Evolutionary conservation across 1,139 yeast species (phyloP).

Genomic region (Diutina mesorugosa): DNA sequence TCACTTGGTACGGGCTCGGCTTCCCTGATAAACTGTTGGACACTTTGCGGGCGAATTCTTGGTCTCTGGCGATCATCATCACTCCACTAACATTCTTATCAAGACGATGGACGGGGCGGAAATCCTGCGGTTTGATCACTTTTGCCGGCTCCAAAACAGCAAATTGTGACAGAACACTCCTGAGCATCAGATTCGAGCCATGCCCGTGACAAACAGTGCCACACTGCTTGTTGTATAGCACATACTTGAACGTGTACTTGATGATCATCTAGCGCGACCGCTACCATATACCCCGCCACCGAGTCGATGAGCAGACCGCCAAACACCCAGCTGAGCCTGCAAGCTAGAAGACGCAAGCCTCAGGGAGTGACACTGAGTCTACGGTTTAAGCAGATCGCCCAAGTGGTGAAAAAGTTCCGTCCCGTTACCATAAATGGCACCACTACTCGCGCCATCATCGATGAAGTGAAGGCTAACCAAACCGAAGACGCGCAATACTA

Average conservation of each 20-base stretch:
- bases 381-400: conserved; percentile 4
- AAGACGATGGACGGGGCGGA: not conserved
- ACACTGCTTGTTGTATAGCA: not conserved
- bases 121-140: not conserved
- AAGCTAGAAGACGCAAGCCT: not conserved
- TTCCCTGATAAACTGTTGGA: not conserved
- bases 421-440: conserved; percentile 9
- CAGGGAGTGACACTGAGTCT: not conserved
- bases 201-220: not conserved
- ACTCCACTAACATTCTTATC: not conserved
- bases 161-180: not conserved
- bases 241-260: not conserved
- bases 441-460: conserved; percentile 6
- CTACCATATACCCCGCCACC: not conserved
- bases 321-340: not conserved
- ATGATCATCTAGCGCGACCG: not conserved
- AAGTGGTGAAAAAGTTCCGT: conserved; percentile 5
- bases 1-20: not conserved
- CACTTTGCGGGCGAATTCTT: not conserved
- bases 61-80: not conserved
- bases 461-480: conserved; percentile 2
- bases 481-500: conserved; percentile 2
- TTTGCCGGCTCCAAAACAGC: not conserved
- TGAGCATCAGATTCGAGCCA: not conserved
- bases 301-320: not conserved